Evolutionary conservation across 1,284 basidiomycete genomes (phyloP), one percentile per base, ranked within the genome.

Genomic region (Porphyrellus sp.): DNA sequence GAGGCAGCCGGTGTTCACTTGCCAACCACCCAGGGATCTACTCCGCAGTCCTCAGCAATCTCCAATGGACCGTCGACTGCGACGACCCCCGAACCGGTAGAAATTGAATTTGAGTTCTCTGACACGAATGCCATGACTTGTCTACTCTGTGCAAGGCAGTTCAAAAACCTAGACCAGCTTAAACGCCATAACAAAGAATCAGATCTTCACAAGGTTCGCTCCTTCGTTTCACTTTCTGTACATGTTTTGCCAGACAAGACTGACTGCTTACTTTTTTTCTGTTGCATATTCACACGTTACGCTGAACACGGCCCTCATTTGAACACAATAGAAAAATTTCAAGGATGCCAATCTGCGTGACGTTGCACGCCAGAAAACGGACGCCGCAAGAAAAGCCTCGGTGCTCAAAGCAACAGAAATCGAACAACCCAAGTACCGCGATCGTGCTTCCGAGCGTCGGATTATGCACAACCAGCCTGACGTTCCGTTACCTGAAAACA

Each of bases 401-500:
- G 35, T 58, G 6, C 49, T 60, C 23, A 60, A 63, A 63, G 31
- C 25, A 44, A 42, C 58, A 54, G 56, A 59, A 31, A 70, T 61
- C n/a, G 77, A 78, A 33, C 75, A 76, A 51, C 84, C 87, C 3
- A 92, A 91, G 66, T 97, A 97, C 71, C 85, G 93, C 33, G 94
- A 98, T 69, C 85, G 94, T 34, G 94, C 94, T 1, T 89, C 85
- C 1, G 93, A 95, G 65, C 85, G 94, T 9, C 81, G 94, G 16
- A 81, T 85, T 41, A 83, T 92, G 64, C 91, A 93, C 72, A 89
- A 93, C 59, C 93, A 96, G 63, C 92, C 94, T 0, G 91, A 94
- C 34, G 78, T 82, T 6, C 93, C 91, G 11, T 62, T 82, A 1
- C 78, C 81, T 4, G 85, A 87, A 51, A 75, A 77, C 37, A 69